phyloP scores from a whole-genome alignment of 148 eudicot genomes.

The Talinum fruticosum region DNA sequence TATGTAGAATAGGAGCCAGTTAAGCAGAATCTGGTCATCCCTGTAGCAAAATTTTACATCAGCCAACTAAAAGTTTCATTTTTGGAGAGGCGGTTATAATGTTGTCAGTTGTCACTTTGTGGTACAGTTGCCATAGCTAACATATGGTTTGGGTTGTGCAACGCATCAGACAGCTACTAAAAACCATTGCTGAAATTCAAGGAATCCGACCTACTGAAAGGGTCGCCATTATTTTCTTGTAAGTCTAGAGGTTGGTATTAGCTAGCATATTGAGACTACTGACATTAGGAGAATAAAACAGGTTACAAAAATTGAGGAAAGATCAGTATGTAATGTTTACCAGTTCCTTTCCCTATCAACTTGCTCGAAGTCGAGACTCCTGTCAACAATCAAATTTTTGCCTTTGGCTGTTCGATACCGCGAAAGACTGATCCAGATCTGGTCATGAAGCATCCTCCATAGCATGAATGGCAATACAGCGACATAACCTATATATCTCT shows the following conservation, averaged over 20 bases:
- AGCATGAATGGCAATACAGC: slow-evolving; percentile 21
- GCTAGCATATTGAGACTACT: not conserved
- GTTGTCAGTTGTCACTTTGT: too few species aligned
- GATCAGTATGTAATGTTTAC: slow-evolving; percentile 7
- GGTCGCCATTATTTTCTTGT: too few species aligned
- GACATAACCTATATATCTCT: not conserved
- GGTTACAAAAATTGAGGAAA: not conserved
- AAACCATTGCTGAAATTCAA: not conserved
- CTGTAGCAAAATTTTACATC: slow-evolving; percentile 8
- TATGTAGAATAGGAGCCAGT: slow-evolving; percentile 18
- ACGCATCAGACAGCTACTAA: too few species aligned
- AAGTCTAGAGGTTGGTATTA: too few species aligned
- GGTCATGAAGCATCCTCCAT: slow-evolving; percentile 36
- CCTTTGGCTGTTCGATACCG: slow-evolving; percentile 48
- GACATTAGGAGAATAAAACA: not conserved
- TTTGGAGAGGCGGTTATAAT: too few species aligned
- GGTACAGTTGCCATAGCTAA: too few species aligned
- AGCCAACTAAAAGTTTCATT: not conserved
- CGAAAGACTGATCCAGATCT: slow-evolving; percentile 34
- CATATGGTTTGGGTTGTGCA: too few species aligned
- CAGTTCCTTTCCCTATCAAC: slow-evolving; percentile 33
- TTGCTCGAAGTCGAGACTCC: slow-evolving; percentile 35
- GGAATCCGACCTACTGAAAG: not conserved
- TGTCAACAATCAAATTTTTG: slow-evolving; percentile 27
- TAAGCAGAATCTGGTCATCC: slow-evolving; percentile 33